Evolutionary conservation across 352 stramenopile species (phyloP).

Genomic region (Plasmopara viticola): DNA sequence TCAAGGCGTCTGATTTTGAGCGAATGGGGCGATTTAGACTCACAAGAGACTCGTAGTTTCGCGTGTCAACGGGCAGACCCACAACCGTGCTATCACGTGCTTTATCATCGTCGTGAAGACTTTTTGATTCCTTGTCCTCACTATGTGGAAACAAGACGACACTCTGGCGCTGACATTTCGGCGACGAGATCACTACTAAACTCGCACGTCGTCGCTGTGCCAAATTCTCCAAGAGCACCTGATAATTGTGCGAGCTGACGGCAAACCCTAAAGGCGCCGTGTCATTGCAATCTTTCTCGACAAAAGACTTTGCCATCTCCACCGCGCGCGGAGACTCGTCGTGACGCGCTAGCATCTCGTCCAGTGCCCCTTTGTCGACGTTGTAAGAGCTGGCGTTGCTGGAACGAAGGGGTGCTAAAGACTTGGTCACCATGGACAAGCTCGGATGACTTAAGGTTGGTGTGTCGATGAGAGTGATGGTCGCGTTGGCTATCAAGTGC

Average conservation of each 20-base stretch:
- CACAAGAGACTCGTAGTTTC: slow-evolving; percentile 48
- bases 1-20: slow-evolving; percentile 16
- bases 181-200: slow-evolving; percentile 13
- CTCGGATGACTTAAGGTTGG: slow-evolving; percentile 10
- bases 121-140: slow-evolving; percentile 9
- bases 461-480: slow-evolving; percentile 4
- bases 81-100: slow-evolving; percentile 31
- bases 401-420: slow-evolving; percentile 18
- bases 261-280: slow-evolving; percentile 38
- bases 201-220: slow-evolving; percentile 11
- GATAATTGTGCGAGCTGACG: slow-evolving; percentile 59
- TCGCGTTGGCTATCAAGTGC: slow-evolving; percentile 2
- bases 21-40: slow-evolving; percentile 17
- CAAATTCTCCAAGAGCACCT: slow-evolving; percentile 42
- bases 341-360: slow-evolving; percentile 10
- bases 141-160: slow-evolving; percentile 17
- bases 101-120: slow-evolving; percentile 23
- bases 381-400: slow-evolving; percentile 8
- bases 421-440: slow-evolving; percentile 24
- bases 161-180: slow-evolving; percentile 11
- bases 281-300: slow-evolving; percentile 16
- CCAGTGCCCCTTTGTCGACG: slow-evolving; percentile 8
- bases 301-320: slow-evolving; percentile 10
- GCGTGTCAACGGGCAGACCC: slow-evolving; percentile 39
- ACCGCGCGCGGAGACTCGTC: slow-evolving; percentile 10